These are phyloP conservation scores for Alternaria ventricosa DNA, from an alignment of 2,329 filamentous ascomycete species.

Conservation along the genomic window DNA sequence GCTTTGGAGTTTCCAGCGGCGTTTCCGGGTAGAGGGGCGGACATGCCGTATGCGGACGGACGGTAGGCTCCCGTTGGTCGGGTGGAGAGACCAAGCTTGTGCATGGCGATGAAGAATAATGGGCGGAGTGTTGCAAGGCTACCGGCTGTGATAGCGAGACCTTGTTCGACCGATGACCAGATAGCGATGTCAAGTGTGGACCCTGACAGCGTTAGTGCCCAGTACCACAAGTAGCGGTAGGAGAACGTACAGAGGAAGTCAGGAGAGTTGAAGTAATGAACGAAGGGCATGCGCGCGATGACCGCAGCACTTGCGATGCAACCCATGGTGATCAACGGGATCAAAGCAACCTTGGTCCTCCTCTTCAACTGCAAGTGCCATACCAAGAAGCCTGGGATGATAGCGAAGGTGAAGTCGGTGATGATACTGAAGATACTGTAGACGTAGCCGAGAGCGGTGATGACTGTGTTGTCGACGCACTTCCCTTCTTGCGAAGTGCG, in stretches of 20 bases:
- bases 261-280: constrained; percentile 34
- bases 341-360: constrained; percentile 58
- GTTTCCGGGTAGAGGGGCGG: constrained; percentile 18
- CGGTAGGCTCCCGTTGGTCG: constrained; percentile 22
- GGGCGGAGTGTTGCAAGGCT: constrained; percentile 46
- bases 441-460: constrained; percentile 52
- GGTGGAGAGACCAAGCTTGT: constrained; percentile 33
- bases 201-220: constrained; percentile 21
- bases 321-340: constrained; percentile 58
- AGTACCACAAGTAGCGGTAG: too few relatives aligned
- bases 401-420: constrained; percentile 58
- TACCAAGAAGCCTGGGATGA: constrained; percentile 59
- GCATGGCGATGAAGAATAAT: constrained; percentile 36
- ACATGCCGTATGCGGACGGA: constrained; percentile 30
- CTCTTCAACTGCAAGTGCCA: constrained; percentile 59
- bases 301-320: constrained; percentile 51
- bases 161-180: constrained; percentile 47
- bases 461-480: constrained; percentile 51
- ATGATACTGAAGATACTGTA: constrained; percentile 57
- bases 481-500: constrained; percentile 46
- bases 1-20: constrained; percentile 11
- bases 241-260: constrained; percentile 43
- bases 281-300: constrained; percentile 39
- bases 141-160: constrained; percentile 47
- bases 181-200: constrained; percentile 46